phyloP scores from a whole-genome alignment of 1,139 yeast genomes.

The Tardiomyces depauwii region DNA sequence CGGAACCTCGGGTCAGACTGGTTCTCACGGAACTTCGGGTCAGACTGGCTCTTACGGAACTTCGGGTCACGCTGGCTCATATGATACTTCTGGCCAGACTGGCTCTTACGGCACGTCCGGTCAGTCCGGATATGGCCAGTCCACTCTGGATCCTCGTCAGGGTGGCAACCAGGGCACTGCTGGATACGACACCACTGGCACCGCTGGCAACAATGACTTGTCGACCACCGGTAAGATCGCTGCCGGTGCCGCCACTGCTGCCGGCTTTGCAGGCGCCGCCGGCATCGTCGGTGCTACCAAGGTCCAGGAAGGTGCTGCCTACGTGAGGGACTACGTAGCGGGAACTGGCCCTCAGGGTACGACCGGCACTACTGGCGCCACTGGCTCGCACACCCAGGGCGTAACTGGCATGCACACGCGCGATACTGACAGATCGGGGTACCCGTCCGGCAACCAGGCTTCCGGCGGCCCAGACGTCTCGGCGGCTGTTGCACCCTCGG shows the following conservation, averaged over 20 bases:
- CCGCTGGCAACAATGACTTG: background rate
- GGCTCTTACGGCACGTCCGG: no score
- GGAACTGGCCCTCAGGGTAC: background rate
- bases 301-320: background rate
- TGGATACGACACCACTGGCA: background rate
- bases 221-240: background rate
- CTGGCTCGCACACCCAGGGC: background rate
- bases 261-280: background rate
- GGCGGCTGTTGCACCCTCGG: slow-evolving; percentile 2
- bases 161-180: background rate
- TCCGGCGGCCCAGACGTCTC: slow-evolving; percentile 5
- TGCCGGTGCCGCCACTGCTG: background rate
- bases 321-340: background rate
- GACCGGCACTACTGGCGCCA: background rate
- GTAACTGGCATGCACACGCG: background rate
- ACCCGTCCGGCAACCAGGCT: background rate
- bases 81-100: background rate
- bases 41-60: no score
- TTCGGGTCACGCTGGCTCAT: background rate
- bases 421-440: background rate
- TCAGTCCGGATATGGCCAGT: background rate
- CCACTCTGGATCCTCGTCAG: background rate
- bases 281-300: background rate
- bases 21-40: no score
- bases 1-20: no score